A percentile compares a stretch with the other conserved stretches of the same genome.
Conservation (phyloP, 768 basidiomycete genomes). For the Rossbeevera mucosa region DNA sequence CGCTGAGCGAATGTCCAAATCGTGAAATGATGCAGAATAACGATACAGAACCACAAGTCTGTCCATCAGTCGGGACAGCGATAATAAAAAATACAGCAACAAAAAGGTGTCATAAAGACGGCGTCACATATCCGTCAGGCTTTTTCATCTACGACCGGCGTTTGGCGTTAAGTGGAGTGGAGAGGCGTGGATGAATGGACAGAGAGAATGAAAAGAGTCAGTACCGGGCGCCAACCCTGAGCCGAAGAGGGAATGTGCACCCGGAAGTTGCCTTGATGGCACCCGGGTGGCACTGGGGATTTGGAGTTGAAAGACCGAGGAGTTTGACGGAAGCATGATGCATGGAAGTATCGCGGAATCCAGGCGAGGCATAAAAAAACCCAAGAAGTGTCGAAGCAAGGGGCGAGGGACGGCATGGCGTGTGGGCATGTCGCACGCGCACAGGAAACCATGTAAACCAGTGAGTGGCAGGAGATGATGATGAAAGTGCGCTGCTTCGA, state of each 20-base stretch:
- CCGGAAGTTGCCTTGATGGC: constrained; percentile 16
- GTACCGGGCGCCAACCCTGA: constrained; percentile 2
- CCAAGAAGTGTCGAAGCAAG: constrained; percentile 14
- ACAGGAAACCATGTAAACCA: constrained; percentile 8
- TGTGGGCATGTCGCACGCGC: constrained; percentile 21
- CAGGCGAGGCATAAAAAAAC: constrained; percentile 17
- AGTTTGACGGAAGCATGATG: constrained; percentile 19
- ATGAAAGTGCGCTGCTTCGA: constrained; percentile 15
- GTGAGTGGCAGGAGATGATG: constrained; percentile 9
- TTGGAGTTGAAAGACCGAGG: constrained; percentile 17
- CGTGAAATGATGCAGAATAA: constrained; percentile 30
- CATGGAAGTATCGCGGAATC: constrained; percentile 17
- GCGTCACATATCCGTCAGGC: constrained; percentile 24
- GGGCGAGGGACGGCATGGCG: constrained; percentile 13
- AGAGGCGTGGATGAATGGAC: not conserved
- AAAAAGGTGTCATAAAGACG: constrained; percentile 18
- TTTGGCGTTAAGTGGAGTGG: not conserved
- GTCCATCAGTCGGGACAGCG: constrained; percentile 12
- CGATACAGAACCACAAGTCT: constrained; percentile 27
- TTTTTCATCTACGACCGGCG: constrained; percentile 11
- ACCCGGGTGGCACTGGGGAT: not conserved
- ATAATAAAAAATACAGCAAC: constrained; percentile 27
- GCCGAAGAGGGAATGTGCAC: constrained; percentile 3
- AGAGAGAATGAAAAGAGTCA: not conserved
- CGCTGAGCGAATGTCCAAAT: constrained; percentile 16